phyloP scores from a whole-genome alignment of 2,329 filamentous ascomycete genomes.

The Colletotrichum sp. region DNA sequence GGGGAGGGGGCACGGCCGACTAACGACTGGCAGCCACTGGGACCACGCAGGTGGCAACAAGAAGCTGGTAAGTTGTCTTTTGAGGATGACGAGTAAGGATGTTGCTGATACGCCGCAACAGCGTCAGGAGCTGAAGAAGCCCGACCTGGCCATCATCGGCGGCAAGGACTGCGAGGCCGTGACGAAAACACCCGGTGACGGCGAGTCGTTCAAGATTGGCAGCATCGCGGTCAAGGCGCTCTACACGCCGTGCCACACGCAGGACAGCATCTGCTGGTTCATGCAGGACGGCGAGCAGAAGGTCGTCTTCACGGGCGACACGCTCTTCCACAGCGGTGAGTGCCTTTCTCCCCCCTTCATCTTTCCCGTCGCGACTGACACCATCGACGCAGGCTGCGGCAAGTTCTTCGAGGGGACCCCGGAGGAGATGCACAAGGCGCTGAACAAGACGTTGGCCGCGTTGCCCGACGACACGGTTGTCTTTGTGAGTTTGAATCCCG shows the following conservation, averaged over 20 bases:
- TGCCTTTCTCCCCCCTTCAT: neutral
- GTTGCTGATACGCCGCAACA: slow-evolving; percentile 18
- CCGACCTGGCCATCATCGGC: slow-evolving; percentile 79
- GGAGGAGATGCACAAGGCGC: slow-evolving; percentile 88
- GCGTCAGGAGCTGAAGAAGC: slow-evolving; percentile 53
- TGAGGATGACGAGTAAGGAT: neutral
- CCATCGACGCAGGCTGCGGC: slow-evolving; percentile 72
- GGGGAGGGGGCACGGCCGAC: neutral
- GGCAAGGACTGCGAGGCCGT: slow-evolving; percentile 86
- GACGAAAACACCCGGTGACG: slow-evolving; percentile 76
- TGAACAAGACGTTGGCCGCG: slow-evolving; percentile 83
- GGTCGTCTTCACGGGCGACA: slow-evolving; percentile 95
- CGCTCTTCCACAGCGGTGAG: slow-evolving; percentile 88
- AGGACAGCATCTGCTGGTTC: slow-evolving; percentile 97
- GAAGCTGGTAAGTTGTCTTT: slow-evolving; percentile 64
- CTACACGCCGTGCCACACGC: slow-evolving; percentile 97
- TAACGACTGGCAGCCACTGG: slow-evolving; percentile 68
- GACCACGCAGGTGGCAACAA: slow-evolving; percentile 94
- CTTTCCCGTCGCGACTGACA: neutral
- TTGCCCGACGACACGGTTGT: slow-evolving; percentile 92
- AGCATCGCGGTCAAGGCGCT: slow-evolving; percentile 82
- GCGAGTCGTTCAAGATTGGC: slow-evolving; percentile 82
- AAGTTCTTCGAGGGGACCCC: slow-evolving; percentile 94
- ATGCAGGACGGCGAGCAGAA: slow-evolving; percentile 79
- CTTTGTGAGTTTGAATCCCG: slow-evolving; percentile 65